Base-by-base conservation (phyloP, 2,329 filamentous ascomycete genomes). In the Hymenoscyphus infarciens region DNA sequence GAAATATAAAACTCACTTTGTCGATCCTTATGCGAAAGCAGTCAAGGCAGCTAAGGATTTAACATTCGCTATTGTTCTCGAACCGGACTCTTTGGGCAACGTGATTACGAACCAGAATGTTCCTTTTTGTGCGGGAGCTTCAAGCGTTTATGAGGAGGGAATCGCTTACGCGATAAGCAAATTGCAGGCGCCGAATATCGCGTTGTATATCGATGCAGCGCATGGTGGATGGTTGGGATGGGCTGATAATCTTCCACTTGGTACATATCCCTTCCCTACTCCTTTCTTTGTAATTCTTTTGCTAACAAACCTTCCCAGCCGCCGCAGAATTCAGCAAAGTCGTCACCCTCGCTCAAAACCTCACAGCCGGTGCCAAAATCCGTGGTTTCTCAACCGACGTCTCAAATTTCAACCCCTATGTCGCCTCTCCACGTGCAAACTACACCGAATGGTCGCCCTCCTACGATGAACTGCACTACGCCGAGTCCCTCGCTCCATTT, bases 331-430 rank as follows among this genome's bases (percentile, higher is more conserved):
- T 80, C 63, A 71, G 72, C 65, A 74, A 76, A 60, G 77, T 80
- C 55, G 66, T 79, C 39, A 66, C 68, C 11, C 67, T 75, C 25
- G 76, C 78, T 13, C 60, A 65, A 38, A 64, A 62, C 16, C 57
- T 64, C 62, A 65, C 69, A 22, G 54, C 29, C 15, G 31, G 56
- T 11, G 65, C 64, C 35, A 63, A 45, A 29, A 68, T 74, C 69
- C 75, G 78, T 22, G 78, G 78, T 22, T 77, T 79, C 65, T 70
- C 76, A 1, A 80, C 77, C 69, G 79, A 80, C 68, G 77, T 80
- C 53, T 78, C 77, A 60, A 80, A 80, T 75, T 77, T 72, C 69
- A 77, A 78, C 68, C 74, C 75, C 4, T 79, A 77, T 73, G 70
- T 75, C 66, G 75, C 77, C 38, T 69, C 66, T 55, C 68, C 72